These are phyloP conservation scores for Lecanicillium sp. DNA, from an alignment of 2,329 filamentous ascomycete species.

Conservation along the genomic window DNA sequence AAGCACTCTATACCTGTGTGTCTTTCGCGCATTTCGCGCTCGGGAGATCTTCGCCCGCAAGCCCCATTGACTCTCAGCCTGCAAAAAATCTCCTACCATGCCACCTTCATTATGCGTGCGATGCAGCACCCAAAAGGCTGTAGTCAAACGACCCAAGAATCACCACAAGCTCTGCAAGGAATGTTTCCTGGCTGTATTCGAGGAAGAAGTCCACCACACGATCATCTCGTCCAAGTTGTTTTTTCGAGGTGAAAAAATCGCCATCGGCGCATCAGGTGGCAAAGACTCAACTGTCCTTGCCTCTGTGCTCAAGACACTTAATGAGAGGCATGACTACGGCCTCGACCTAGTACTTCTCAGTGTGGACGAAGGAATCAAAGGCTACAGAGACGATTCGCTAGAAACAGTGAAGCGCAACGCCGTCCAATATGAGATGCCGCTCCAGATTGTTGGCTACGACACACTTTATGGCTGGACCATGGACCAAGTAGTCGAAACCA, in stretches of 20 bases:
- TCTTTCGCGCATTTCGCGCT: not conserved
- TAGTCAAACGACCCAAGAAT: constrained; percentile 93
- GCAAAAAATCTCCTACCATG: constrained; percentile 45
- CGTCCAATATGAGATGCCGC: constrained; percentile 79
- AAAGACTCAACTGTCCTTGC: constrained; percentile 97
- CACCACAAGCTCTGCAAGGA: constrained; percentile 84
- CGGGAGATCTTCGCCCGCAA: not conserved
- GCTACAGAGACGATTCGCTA: constrained; percentile 90
- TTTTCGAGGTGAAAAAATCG: constrained; percentile 73
- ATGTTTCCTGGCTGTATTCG: constrained; percentile 85
- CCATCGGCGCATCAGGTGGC: constrained; percentile 92
- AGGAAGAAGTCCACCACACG: constrained; percentile 89
- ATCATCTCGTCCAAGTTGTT: constrained; percentile 81
- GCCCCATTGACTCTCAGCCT: too few species aligned
- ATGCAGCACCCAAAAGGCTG: constrained; percentile 70
- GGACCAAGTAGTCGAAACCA: constrained; percentile 94
- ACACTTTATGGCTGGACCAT: constrained; percentile 98
- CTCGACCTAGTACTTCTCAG: constrained; percentile 81
- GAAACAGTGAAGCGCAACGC: constrained; percentile 96
- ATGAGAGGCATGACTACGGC: constrained; percentile 81
- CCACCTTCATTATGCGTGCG: constrained; percentile 68
- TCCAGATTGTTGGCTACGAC: constrained; percentile 88
- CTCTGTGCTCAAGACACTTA: constrained; percentile 88
- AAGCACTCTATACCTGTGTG: not conserved
- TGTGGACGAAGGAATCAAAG: constrained; percentile 95